Percentiles rank a stretch among this genome's conserved stretches.
Conservation (phyloP, 2,329 filamentous ascomycete species). For the Pseudogymnoascus sp. region DNA sequence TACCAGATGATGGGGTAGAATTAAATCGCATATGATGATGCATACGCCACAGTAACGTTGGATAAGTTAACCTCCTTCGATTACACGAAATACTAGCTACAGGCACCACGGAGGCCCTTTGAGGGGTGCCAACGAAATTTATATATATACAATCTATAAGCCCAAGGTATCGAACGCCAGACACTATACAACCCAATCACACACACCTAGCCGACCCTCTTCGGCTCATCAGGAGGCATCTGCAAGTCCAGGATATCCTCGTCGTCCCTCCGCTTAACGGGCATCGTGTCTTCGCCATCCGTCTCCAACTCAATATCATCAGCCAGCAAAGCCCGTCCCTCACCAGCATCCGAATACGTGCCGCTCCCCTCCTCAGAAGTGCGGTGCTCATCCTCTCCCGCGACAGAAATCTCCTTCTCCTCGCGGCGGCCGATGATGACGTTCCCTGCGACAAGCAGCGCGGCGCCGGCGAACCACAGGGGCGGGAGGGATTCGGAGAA, state of each 20-base stretch:
- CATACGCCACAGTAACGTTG: neutral
- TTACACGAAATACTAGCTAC: constrained; percentile 1
- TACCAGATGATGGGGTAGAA: constrained; percentile 39
- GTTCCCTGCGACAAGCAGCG: constrained; percentile 65
- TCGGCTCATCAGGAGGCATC: neutral
- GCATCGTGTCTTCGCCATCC: neutral
- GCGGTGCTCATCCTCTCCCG: neutral
- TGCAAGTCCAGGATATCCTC: constrained; percentile 12
- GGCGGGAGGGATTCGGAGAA: constrained; percentile 66
- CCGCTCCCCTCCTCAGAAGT: neutral
- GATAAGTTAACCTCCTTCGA: neutral
- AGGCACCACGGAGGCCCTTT: neutral
- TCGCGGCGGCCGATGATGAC: constrained; percentile 70
- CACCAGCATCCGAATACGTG: constrained; percentile 3
- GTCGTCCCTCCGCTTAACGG: neutral
- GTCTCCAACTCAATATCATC: constrained; percentile 11
- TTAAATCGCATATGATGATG: constrained; percentile 29
- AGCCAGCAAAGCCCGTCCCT: constrained; percentile 6
- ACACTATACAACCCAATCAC: neutral
- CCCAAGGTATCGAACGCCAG: constrained; percentile 10
- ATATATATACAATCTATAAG: neutral
- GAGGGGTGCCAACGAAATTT: neutral
- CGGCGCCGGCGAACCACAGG: constrained; percentile 70
- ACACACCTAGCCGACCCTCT: neutral
- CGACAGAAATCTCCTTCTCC: constrained; percentile 33